phyloP scores from a whole-genome alignment of 1,139 yeast species.

The Saccharomycopsis phalli region DNA sequence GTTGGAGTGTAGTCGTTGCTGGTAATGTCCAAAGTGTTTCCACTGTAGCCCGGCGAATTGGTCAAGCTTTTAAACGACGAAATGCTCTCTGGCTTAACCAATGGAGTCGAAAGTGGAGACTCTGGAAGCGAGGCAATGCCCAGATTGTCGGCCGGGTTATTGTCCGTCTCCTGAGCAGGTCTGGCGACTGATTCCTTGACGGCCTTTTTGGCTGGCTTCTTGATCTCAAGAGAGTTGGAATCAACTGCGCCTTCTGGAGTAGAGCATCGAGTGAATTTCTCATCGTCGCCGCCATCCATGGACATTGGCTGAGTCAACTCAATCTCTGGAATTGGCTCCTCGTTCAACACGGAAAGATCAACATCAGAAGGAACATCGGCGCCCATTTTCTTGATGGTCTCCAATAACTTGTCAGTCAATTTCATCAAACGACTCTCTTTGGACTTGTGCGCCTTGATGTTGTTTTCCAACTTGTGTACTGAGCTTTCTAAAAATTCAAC shows the following conservation, averaged over 20 bases:
- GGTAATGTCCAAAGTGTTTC: constrained; percentile 17
- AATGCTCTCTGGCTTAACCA: constrained; percentile 10
- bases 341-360: constrained; percentile 12
- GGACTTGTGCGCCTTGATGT: constrained; percentile 20
- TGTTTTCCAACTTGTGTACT: constrained; percentile 41
- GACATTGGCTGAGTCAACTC: constrained; percentile 16
- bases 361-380: constrained; percentile 6
- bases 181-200: not conserved
- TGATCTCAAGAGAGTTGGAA: not conserved
- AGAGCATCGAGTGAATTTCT: constrained; percentile 1
- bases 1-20: not conserved
- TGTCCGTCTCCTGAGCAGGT: not conserved
- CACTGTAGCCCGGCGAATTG: constrained; percentile 2
- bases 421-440: constrained; percentile 13
- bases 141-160: not conserved
- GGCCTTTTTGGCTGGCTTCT: not conserved
- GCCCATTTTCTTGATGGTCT: constrained; percentile 9
- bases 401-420: constrained; percentile 13
- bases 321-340: constrained; percentile 18
- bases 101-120: constrained; percentile 13
- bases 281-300: constrained; percentile 1
- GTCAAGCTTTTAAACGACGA: constrained; percentile 8
- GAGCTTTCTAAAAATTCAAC: constrained; percentile 75
- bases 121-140: constrained; percentile 4
- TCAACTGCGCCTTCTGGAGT: constrained; percentile 1